Conservation (phyloP, 164 flowering plant species). For the Kingdonia uniflora region DNA sequence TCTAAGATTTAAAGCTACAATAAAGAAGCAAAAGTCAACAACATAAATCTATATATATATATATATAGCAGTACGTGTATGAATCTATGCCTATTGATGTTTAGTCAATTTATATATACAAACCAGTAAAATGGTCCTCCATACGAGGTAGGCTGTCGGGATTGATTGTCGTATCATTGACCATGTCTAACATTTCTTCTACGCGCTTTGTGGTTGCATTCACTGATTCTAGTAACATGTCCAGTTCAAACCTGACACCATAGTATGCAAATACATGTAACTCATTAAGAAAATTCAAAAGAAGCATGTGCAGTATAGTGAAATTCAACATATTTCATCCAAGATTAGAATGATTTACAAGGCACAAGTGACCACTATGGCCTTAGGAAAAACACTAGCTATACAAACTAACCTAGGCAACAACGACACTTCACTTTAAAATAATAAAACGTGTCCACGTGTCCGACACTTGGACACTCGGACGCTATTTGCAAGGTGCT, state of each 20-base stretch:
- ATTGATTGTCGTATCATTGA: constrained; percentile 38
- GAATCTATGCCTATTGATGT: background rate
- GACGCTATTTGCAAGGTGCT: no score
- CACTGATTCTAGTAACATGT: constrained; percentile 91
- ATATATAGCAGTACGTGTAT: background rate
- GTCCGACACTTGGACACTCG: no score
- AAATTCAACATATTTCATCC: no score
- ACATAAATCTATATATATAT: background rate
- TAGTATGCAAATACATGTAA: background rate
- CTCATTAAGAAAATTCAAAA: no score
- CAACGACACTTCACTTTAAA: no score
- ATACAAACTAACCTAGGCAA: no score
- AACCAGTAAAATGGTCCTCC: constrained; percentile 74
- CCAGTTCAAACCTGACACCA: constrained; percentile 78
- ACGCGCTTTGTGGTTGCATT: constrained; percentile 69
- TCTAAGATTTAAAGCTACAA: constrained; percentile 71
- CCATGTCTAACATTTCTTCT: constrained; percentile 71
- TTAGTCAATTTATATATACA: constrained; percentile 8
- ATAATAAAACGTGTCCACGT: no score
- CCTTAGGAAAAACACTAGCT: no score
- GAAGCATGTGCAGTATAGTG: no score
- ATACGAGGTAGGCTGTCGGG: constrained; percentile 46
- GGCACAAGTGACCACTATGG: no score
- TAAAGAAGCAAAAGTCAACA: constrained; percentile 4
- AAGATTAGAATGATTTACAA: no score